Percentiles rank a stretch among this genome's conserved stretches.
These are phyloP conservation scores for Talaromyces liani DNA, from an alignment of 495 filamentous ascomycete genomes.

Conservation along the genomic window DNA sequence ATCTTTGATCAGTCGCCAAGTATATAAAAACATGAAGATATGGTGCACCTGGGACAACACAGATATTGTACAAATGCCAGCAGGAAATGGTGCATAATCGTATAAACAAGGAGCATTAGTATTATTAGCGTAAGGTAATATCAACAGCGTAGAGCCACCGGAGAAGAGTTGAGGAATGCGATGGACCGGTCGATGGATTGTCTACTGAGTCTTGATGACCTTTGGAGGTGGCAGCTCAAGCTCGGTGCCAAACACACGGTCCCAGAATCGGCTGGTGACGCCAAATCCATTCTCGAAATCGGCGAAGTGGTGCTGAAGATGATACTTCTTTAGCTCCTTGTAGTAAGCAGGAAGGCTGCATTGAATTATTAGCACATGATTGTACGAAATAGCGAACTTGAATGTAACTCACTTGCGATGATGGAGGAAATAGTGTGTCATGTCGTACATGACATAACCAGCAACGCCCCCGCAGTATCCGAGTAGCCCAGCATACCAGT, in stretches of 20 bases:
- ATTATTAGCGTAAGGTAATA: neutral
- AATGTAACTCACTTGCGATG: constrained; percentile 66
- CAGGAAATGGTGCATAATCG: neutral
- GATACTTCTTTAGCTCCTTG: constrained; percentile 87
- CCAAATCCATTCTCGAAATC: constrained; percentile 98
- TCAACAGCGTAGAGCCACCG: neutral
- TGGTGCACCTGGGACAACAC: neutral
- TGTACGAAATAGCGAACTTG: neutral
- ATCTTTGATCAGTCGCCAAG: neutral
- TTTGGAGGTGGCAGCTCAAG: constrained; percentile 42
- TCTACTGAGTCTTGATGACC: constrained; percentile 50
- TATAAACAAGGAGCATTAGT: constrained; percentile 1
- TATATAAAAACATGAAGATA: neutral
- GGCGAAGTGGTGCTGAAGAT: constrained; percentile 92
- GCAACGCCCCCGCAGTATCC: constrained; percentile 88
- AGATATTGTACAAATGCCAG: neutral
- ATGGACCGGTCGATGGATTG: neutral
- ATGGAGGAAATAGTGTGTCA: constrained; percentile 99
- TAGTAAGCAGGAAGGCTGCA: constrained; percentile 74
- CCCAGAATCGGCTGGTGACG: constrained; percentile 98
- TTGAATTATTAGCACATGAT: neutral
- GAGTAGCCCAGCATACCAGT: constrained; percentile 72
- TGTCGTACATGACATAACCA: constrained; percentile 91
- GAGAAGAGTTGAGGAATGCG: neutral
- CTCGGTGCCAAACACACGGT: constrained; percentile 84